Conservation (phyloP, 2,329 filamentous ascomycete species). For the Pseudocercospora eumusae region DNA sequence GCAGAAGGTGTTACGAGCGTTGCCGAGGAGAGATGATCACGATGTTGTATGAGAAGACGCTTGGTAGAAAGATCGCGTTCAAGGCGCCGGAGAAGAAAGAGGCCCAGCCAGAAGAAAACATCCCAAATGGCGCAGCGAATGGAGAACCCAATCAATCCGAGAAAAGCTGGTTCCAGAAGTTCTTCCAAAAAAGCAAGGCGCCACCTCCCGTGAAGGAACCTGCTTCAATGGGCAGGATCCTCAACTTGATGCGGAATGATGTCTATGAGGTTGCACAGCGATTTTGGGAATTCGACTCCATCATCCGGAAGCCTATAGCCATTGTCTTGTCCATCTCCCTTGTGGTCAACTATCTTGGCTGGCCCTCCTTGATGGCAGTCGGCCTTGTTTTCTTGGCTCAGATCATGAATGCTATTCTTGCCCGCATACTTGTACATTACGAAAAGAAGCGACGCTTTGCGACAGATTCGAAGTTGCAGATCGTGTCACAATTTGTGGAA, state of each 20-base stretch:
- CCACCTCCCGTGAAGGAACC: constrained; percentile 51
- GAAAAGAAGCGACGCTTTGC: constrained; percentile 71
- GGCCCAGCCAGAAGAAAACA: constrained; percentile 20
- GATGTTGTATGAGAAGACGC: constrained; percentile 77
- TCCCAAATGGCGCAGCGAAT: constrained; percentile 25
- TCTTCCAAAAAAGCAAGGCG: constrained; percentile 33
- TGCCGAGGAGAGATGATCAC: constrained; percentile 83
- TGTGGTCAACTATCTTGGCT: constrained; percentile 77
- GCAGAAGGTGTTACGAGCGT: constrained; percentile 79
- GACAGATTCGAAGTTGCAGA: constrained; percentile 76
- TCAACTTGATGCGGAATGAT: constrained; percentile 80
- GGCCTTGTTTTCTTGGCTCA: constrained; percentile 64
- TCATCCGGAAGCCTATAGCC: constrained; percentile 75
- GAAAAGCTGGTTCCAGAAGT: constrained; percentile 1
- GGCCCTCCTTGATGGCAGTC: constrained; percentile 71
- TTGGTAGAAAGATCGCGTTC: constrained; percentile 62
- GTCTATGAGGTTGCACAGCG: constrained; percentile 77
- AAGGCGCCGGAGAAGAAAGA: constrained; percentile 26
- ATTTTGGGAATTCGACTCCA: constrained; percentile 82
- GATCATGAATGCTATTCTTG: constrained; percentile 66
- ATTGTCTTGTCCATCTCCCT: constrained; percentile 72
- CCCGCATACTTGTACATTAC: constrained; percentile 65
- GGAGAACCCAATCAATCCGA: constrained; percentile 3
- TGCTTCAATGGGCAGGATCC: constrained; percentile 84
- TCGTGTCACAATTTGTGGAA: constrained; percentile 83